Evolutionary conservation across 345 rosid genomes (phyloP), one percentile per base, ranked within the genome.

Genomic region (Arabidopsis arenosa): DNA sequence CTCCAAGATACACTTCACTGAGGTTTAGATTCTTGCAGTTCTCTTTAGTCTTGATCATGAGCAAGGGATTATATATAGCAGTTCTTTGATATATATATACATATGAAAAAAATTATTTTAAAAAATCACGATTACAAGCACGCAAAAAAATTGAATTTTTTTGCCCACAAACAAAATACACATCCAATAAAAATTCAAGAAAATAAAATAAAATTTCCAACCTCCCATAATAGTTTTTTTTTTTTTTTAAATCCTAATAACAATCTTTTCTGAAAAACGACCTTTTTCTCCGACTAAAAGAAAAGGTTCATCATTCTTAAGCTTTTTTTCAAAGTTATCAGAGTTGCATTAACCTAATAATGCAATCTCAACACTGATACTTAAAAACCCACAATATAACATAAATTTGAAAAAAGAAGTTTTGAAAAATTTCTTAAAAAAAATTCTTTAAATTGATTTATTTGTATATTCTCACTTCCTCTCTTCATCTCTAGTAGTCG

Each of bases 331-430:
- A 39, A 59, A 14, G 57, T 11, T 7, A 52, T 10, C 55, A 61
- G 64, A 69, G 51, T 56, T 61, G 75, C 80, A 70, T 63, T 70
- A 76, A 70, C 66, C 75, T 76, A 54, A 76, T 76, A 70, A 76
- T 62, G 66, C 80, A 54, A 54, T 55, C 75, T 76, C 58, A 69
- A 44, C 49, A 35, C 30, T 35, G 9, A 47, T 61, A 18, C 23
- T 47, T 65, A 17, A 32, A 28, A 3, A 13, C 5, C 8, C 65
- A 65, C 51, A 54, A 17, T 55, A 53, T 15, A 53, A 32, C 26
- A 53, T 13, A 63, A 15, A 52, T 73, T 73, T n/a, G n/a, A n/a
- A n/a, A 18, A 18, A 18, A 18, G 21, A 18, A 18, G 21, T 18
- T 18, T 18, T 18, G 21, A 18, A 28, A 3, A 28, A 28, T 28